Evolutionary conservation across 345 rosid genomes (phyloP).

Genomic region (Gossypium raimondii): DNA sequence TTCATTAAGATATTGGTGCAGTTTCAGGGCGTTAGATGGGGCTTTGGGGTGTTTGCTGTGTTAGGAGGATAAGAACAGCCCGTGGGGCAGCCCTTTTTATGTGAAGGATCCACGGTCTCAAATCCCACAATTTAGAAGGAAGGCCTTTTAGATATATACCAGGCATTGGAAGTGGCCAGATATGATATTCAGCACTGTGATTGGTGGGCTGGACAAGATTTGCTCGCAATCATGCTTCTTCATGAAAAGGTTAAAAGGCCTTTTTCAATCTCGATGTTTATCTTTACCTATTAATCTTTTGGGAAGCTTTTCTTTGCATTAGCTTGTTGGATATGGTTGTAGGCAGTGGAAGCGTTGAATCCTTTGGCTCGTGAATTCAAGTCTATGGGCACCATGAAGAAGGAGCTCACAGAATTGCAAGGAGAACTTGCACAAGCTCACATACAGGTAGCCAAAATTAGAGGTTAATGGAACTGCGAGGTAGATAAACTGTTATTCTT

Average conservation of each 20-base stretch:
- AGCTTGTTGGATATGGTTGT: conserved; percentile 8
- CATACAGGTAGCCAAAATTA: conserved; percentile 49
- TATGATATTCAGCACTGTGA: conserved; percentile 86
- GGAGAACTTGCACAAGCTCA: conserved; percentile 77
- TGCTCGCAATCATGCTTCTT: conserved; percentile 84
- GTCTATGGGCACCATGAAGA: conserved; percentile 79
- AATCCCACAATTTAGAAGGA: conserved; percentile 70
- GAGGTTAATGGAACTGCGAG: background rate
- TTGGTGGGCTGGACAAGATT: conserved; percentile 96
- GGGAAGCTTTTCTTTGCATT: background rate
- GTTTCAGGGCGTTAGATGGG: conserved; percentile 56
- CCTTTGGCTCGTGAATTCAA: conserved; percentile 91
- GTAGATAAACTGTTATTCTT: background rate
- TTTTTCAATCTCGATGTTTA: too few relatives aligned
- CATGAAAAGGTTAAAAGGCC: conserved; percentile 68
- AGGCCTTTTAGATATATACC: conserved; percentile 68
- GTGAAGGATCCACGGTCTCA: conserved; percentile 94
- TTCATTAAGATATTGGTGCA: conserved; percentile 1
- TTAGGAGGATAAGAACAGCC: conserved; percentile 54
- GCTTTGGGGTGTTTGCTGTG: conserved; percentile 24
- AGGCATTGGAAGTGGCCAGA: conserved; percentile 90
- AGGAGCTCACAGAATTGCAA: conserved; percentile 83
- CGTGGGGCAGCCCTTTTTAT: conserved; percentile 69
- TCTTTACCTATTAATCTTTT: background rate
- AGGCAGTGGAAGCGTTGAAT: conserved; percentile 94